These are phyloP conservation scores for Saprolegnia parasitica DNA, from an alignment of 352 stramenopile species.

Conservation along the genomic window DNA sequence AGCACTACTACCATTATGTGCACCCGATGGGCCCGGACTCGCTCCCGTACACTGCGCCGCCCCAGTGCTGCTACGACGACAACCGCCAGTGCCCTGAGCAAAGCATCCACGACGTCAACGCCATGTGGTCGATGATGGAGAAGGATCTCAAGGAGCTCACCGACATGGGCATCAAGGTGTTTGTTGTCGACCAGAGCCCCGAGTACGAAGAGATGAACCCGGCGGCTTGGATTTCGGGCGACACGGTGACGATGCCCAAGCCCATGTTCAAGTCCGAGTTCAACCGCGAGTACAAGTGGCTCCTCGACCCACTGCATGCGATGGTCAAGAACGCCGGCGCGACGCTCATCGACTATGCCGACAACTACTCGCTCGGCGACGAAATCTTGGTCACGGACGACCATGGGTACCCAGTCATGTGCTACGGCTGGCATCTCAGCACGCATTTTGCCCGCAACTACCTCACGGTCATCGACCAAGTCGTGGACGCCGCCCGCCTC, in stretches of 20 bases:
- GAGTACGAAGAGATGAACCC: neutral
- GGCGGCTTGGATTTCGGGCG: neutral
- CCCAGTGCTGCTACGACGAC: neutral
- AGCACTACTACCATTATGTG: too few species aligned
- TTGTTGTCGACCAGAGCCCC: neutral
- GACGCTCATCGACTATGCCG: too few species aligned
- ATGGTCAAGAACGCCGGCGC: too few species aligned
- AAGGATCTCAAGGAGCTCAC: too few species aligned
- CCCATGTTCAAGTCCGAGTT: neutral
- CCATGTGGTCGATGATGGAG: too few species aligned
- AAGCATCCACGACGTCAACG: too few species aligned
- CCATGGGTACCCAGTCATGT: constrained; percentile 3
- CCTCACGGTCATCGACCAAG: constrained; percentile 16
- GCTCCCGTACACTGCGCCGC: neutral
- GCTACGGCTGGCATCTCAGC: neutral
- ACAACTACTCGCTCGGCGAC: too few species aligned
- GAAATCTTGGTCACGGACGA: too few species aligned
- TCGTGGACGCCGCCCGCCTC: constrained; percentile 6
- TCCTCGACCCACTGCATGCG: neutral
- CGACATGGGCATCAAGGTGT: constrained; percentile 20
- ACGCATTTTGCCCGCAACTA: neutral
- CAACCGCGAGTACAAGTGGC: neutral
- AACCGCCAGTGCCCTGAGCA: neutral
- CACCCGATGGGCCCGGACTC: too few species aligned
- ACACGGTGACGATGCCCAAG: neutral